Evolutionary conservation across 1,139 yeast genomes (phyloP).

Genomic region (Hyphopichia fennica): DNA sequence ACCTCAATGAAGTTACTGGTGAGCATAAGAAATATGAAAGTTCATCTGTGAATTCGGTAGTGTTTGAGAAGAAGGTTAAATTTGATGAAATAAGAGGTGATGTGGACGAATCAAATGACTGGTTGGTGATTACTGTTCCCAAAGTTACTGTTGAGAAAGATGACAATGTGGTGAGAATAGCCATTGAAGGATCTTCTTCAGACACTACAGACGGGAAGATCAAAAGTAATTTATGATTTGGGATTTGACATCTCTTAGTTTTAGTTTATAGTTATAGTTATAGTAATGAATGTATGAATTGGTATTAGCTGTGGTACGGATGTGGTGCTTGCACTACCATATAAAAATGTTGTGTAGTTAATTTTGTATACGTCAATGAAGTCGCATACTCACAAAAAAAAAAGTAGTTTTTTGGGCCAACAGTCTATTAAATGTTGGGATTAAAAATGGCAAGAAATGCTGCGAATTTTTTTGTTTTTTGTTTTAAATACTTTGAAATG

Average conservation of each 20-base stretch:
- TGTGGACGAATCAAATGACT: too few relatives aligned
- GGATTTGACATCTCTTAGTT: too few relatives aligned
- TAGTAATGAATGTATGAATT: too few relatives aligned
- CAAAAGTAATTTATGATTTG: too few relatives aligned
- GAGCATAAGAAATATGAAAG: conserved; percentile 14
- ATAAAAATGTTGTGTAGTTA: neutral
- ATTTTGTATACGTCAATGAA: neutral
- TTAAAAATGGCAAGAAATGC: neutral
- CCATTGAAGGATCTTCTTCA: too few relatives aligned
- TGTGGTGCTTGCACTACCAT: neutral
- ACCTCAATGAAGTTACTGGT: conserved; percentile 13
- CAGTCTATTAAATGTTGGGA: conserved; percentile 2
- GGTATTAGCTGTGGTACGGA: neutral
- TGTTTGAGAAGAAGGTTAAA: conserved; percentile 24
- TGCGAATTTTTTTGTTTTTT: neutral
- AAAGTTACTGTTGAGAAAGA: too few relatives aligned
- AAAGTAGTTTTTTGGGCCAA: conserved; percentile 1
- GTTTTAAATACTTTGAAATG: neutral
- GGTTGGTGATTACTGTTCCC: too few relatives aligned
- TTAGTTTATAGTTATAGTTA: too few relatives aligned
- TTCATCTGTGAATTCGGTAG: conserved; percentile 20
- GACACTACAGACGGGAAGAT: too few relatives aligned
- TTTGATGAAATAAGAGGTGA: conserved; percentile 22
- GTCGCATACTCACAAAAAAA: neutral
- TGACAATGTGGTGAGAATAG: too few relatives aligned